A percentile compares a stretch with the other conserved stretches of the same genome.
phyloP scores from a whole-genome alignment of 805 yeast genomes.

The Candida nanaspora region DNA sequence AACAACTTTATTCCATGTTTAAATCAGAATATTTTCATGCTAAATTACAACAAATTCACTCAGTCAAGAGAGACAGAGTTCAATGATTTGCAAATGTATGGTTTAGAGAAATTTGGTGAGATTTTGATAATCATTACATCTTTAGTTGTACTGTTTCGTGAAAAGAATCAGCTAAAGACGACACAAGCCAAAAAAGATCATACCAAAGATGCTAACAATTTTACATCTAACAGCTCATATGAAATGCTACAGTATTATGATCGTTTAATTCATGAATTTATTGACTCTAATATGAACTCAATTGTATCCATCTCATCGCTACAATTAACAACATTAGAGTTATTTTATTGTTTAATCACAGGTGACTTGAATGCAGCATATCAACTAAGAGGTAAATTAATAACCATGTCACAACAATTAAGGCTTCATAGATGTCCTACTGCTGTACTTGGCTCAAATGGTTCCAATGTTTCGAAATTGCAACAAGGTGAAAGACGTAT shows the following conservation, averaged over 20 bases:
- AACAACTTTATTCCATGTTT: slow-evolving; percentile 61
- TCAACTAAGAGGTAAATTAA: slow-evolving; percentile 65
- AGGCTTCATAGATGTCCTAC: slow-evolving; percentile 84
- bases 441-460: slow-evolving; percentile 63
- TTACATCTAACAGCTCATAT: slow-evolving; percentile 1
- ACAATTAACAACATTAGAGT: slow-evolving; percentile 61
- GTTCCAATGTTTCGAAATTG: slow-evolving; percentile 54
- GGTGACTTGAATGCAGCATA: slow-evolving; percentile 74
- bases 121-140: slow-evolving; percentile 41
- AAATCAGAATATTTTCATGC: slow-evolving; percentile 61
- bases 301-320: slow-evolving; percentile 60
- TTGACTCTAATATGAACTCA: slow-evolving; percentile 52
- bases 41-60: slow-evolving; percentile 44
- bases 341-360: slow-evolving; percentile 61
- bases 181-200: neutral
- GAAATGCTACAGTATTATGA: slow-evolving; percentile 47
- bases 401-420: slow-evolving; percentile 79
- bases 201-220: too few relatives aligned
- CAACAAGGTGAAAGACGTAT: slow-evolving; percentile 82
- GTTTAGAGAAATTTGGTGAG: slow-evolving; percentile 52
- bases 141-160: slow-evolving; percentile 39
- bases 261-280: slow-evolving; percentile 52
- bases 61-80: slow-evolving; percentile 38
- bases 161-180: slow-evolving; percentile 14
- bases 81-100: slow-evolving; percentile 32